Evolutionary conservation across 2,329 filamentous ascomycete genomes (phyloP).

Genomic region (Alternaria sp.): DNA sequence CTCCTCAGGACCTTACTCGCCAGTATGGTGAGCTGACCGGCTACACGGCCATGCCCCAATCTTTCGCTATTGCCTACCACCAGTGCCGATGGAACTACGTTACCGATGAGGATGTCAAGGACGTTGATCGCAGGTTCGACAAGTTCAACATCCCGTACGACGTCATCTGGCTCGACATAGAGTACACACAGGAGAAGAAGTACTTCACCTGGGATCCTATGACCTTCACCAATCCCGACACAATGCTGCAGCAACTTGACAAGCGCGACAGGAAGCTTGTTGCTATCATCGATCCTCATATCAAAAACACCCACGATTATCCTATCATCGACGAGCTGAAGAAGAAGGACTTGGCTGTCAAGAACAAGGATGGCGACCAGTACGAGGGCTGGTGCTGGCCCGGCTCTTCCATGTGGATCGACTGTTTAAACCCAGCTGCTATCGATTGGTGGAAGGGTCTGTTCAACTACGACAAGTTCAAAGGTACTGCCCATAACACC

Average conservation of each 20-base stretch:
- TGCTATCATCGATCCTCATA: slow-evolving; percentile 94
- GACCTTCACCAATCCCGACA: slow-evolving; percentile 83
- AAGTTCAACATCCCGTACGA: slow-evolving; percentile 96
- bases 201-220: slow-evolving; percentile 98
- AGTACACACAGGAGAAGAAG: slow-evolving; percentile 96
- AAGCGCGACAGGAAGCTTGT: slow-evolving; percentile 88
- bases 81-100: slow-evolving; percentile 99
- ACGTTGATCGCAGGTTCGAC: slow-evolving; percentile 96
- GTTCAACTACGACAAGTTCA: slow-evolving; percentile 88
- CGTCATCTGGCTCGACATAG: slow-evolving; percentile 98
- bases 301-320: slow-evolving; percentile 89
- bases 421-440: slow-evolving; percentile 92
- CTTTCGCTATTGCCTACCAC: slow-evolving; percentile 92
- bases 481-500: slow-evolving; percentile 83
- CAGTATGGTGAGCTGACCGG: slow-evolving; percentile 91
- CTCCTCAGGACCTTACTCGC: slow-evolving; percentile 80
- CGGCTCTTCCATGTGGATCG: slow-evolving; percentile 94
- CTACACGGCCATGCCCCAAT: slow-evolving; percentile 87
- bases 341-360: slow-evolving; percentile 81
- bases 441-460: slow-evolving; percentile 89
- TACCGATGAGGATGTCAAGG: slow-evolving; percentile 94
- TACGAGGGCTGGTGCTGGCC: slow-evolving; percentile 99
- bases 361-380: slow-evolving; percentile 86
- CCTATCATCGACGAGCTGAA: slow-evolving; percentile 80
- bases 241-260: slow-evolving; percentile 89